Evolutionary conservation across 768 basidiomycete genomes (phyloP), one percentile per base, ranked within the genome.

Genomic region (Leccinum subgranulosum): DNA sequence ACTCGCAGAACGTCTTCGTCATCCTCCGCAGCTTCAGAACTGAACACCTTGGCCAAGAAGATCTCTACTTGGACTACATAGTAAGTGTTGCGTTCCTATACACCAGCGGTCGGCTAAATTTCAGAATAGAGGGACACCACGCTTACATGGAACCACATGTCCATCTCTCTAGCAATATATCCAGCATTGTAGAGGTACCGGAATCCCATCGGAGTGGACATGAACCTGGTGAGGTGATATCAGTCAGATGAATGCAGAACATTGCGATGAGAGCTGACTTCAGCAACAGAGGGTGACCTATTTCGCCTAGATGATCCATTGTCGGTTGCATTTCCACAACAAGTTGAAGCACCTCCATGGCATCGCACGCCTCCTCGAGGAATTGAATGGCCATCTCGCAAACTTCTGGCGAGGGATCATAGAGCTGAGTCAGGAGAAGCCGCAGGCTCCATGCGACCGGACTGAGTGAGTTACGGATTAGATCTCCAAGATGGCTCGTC

Each of bases 61-160:
- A 96, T 88, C 68, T 99, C 96, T 6, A 96, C 88, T 67, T 96
- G 88, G 17, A 98, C 87, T 7, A 94, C 93, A 68, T 98, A 99
- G 53, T 88, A 85, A 3, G 91, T 79, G 64, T 99, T 99, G 29
- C 94, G 90, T 70, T 94, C 92, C 96, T 64, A 3, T 33, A 56
- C 46, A 28, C 15, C n/a, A 12, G 7, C 25, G 27, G n/a, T 64
- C 45, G 68, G 61, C 54, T 39, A 17, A 29, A 19, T n/a, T 19
- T 47, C n/a, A 36, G 28, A 17, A 6, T n/a, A 23, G 23, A 14
- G 29, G 19, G 33, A 19, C 21, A 53, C 15, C 25, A 1, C 28
- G 68, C 88, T 65, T 66, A 95, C 96, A 70, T 93, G 86, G 66
- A 96, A 92, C 97, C 97, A 99, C 62, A 85, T 83, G 60, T 98